Evolutionary conservation across 208 protist species (phyloP).

Genomic region (Wallacemonas rigidus): DNA sequence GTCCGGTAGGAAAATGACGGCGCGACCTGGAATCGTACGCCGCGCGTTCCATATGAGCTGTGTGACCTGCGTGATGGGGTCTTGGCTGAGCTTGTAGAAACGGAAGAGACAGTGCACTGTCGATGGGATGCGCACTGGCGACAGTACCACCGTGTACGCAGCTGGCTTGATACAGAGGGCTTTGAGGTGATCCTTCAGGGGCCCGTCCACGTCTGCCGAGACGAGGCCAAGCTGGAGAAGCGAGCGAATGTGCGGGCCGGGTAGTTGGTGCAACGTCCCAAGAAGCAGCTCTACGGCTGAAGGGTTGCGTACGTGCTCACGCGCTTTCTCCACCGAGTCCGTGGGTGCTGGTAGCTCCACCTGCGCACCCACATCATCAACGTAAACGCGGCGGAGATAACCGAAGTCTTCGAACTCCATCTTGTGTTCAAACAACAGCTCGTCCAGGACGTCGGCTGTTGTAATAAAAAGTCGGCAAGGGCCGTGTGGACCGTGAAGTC

Average conservation of each 20-base stretch:
- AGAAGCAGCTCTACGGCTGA: slow-evolving; percentile 74
- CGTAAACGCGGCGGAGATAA: slow-evolving; percentile 82
- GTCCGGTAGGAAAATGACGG: slow-evolving; percentile 64
- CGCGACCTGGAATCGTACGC: slow-evolving; percentile 69
- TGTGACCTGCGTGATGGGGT: slow-evolving; percentile 50
- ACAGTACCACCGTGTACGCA: slow-evolving; percentile 72
- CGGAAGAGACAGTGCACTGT: slow-evolving; percentile 86
- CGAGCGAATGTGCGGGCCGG: slow-evolving; percentile 82
- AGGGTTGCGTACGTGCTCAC: slow-evolving; percentile 76
- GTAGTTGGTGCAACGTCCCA: slow-evolving; percentile 81
- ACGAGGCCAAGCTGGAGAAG: slow-evolving; percentile 82
- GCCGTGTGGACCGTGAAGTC: slow-evolving; percentile 41
- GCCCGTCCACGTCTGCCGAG: slow-evolving; percentile 64
- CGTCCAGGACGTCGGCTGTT: slow-evolving; percentile 77
- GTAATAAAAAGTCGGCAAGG: slow-evolving; percentile 76
- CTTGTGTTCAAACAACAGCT: slow-evolving; percentile 86
- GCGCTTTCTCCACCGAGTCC: slow-evolving; percentile 43
- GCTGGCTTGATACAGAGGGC: slow-evolving; percentile 75
- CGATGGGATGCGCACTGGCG: slow-evolving; percentile 63
- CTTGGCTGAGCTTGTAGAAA: slow-evolving; percentile 48
- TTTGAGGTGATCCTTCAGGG: slow-evolving; percentile 76
- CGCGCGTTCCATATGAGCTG: slow-evolving; percentile 68
- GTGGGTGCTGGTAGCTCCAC: slow-evolving; percentile 55
- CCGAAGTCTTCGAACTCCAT: slow-evolving; percentile 86
- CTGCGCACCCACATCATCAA: slow-evolving; percentile 80